Evolutionary conservation across 345 rosid genomes (phyloP), one percentile per base, ranked within the genome.

Genomic region (Chamaenerion angustifolium): DNA sequence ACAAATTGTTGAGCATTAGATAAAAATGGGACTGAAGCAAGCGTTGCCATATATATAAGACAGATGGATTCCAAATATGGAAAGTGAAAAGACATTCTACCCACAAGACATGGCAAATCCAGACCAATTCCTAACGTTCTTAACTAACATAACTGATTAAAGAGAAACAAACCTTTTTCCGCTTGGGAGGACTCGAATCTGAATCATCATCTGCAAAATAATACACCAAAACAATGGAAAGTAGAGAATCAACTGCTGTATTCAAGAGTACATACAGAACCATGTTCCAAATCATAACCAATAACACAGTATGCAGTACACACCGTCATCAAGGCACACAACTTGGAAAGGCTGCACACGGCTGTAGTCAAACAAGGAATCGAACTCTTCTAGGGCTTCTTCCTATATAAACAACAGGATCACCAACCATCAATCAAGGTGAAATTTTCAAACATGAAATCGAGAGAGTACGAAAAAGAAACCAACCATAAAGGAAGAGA

Each of bases 351-450:
- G 64, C 57, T 60, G 64, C 46, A 60, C 53, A 27, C 48, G 48
- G 31, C 52, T 19, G 57, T 60, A 60, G 27, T 60, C 57, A 51
- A 60, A 60, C 57, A 60, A 47, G 45, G 64, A 54, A 18, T 60
- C 64, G 45, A 60, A 27, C 40, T 60, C 64, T 16, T 60, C 64
- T 42, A 19, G 44, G 25, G 43, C 31, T 3, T 56, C 40, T 41
- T 11, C 59, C 59, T 55, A 18, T 35, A 31, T 31, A 31, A 11
- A 8, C 31, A 56, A n/a, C 43, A 11, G 19, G 43, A 16, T 12
- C 5, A 11, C 42, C 37, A 13, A 49, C 51, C 16, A 53, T 42
- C 56, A 23, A 43, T 3, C 2, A 10, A 14, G 11, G 12, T 12
- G 10, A 9, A 13, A 6, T 4, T 15, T 0, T 12, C 10, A 15